Percentiles rank a stretch among this genome's conserved stretches.
Evolutionary conservation across 805 yeast genomes (phyloP).

Genomic region (Starmerella tilneyi): DNA sequence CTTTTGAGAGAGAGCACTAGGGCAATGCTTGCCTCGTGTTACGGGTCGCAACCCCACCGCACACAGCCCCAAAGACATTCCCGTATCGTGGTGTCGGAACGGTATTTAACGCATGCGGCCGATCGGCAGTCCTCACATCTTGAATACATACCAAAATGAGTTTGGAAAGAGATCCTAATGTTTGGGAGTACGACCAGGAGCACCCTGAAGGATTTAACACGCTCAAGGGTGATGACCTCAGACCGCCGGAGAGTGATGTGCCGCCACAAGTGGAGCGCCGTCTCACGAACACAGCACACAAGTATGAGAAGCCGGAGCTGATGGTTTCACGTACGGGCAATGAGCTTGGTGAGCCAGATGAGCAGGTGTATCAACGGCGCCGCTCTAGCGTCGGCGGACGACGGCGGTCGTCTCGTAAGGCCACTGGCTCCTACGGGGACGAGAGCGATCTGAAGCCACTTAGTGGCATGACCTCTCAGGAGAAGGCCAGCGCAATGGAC

Average conservation of each 20-base stretch:
- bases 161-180: constrained; percentile 3
- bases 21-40: too few species aligned
- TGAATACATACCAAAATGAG: neutral
- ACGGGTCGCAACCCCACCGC: too few species aligned
- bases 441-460: constrained; percentile 12
- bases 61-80: constrained; percentile 3
- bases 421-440: constrained; percentile 20
- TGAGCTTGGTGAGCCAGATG: constrained; percentile 13
- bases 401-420: constrained; percentile 17
- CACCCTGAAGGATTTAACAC: constrained; percentile 21
- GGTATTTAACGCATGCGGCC: neutral
- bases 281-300: constrained; percentile 13
- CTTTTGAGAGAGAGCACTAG: too few species aligned
- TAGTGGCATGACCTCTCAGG: constrained; percentile 9
- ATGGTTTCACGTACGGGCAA: constrained; percentile 14
- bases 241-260: constrained; percentile 16
- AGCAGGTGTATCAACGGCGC: constrained; percentile 16
- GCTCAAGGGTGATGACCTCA: constrained; percentile 16
- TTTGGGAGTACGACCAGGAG: constrained; percentile 17
- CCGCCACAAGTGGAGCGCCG: constrained; percentile 16
- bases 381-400: constrained; percentile 15
- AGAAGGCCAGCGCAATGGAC: constrained; percentile 11
- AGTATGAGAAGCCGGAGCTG: constrained; percentile 11
- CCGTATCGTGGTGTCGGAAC: constrained; percentile 5
- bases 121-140: neutral